Evolutionary conservation across 495 filamentous ascomycete species (phyloP).

Genomic region (Aspergillus sclerotioniger): DNA sequence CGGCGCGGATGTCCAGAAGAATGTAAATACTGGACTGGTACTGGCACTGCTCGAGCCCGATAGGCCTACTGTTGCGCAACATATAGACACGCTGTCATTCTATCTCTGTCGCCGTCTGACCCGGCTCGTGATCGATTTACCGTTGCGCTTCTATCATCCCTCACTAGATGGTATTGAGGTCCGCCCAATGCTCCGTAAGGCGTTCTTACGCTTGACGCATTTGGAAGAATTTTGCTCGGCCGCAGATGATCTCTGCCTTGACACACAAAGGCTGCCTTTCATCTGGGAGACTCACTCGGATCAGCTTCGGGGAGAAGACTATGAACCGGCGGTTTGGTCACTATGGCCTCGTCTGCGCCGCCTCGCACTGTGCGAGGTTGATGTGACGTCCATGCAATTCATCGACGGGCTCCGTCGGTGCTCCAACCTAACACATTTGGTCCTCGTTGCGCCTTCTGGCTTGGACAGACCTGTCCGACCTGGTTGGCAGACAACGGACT

Average conservation of each 20-base stretch:
- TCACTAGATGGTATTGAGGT: constrained; percentile 20
- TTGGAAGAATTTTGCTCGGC: constrained; percentile 32
- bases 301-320: constrained; percentile 2
- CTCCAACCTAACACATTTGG: constrained; percentile 28
- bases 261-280: constrained; percentile 15
- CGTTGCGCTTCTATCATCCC: constrained; percentile 15
- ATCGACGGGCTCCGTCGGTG: constrained; percentile 24
- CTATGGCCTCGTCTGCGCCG: constrained; percentile 29
- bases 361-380: constrained; percentile 34
- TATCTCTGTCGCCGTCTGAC: constrained; percentile 5
- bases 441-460: constrained; percentile 32
- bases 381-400: constrained; percentile 23
- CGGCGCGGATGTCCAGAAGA: neutral
- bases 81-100: constrained; percentile 10
- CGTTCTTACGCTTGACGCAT: constrained; percentile 25
- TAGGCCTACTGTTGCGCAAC: neutral
- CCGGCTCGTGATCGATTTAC: constrained; percentile 17
- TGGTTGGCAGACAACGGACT: constrained; percentile 3
- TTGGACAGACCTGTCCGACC: neutral
- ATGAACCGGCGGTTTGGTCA: constrained; percentile 30
- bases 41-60: constrained; percentile 17
- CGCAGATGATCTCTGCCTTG: constrained; percentile 17
- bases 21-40: constrained; percentile 15
- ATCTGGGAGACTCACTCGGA: neutral
- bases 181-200: constrained; percentile 23